Evolutionary conservation across 305 asterid species (phyloP), one percentile per base, ranked within the genome.

Genomic region (Fraxinus ornus): DNA sequence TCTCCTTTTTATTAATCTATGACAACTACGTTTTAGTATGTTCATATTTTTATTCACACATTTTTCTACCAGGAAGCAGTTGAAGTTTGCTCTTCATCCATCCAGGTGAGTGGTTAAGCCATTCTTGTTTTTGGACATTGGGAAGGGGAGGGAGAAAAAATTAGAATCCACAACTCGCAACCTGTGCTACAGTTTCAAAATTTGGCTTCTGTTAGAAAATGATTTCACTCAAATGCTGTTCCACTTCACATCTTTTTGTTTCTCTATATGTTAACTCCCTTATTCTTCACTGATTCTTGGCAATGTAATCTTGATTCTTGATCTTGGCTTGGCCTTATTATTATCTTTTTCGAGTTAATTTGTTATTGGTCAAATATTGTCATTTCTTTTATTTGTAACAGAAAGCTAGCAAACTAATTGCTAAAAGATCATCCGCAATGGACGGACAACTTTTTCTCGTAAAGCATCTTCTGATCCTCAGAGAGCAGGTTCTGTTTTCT

Each of bases 391-490:
- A 79, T 75, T 88, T 64, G 75, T 81, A 85, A 84, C 91, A 97
- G 99, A 97, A 94, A 97, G 98, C 99, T 83, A 93, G 97, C 91
- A 94, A 93, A 86, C 94, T 80, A 79, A 85, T 97, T 77, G 87
- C 88, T 5, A 94, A 91, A 88, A 92, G 88, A 90, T 91, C 98
- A 76, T 92, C 98, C 32, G 28, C 85, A 60, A 97, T 94, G 98
- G 99, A 97, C 78, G 98, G 96, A 12, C 98, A 97, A 80, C 93
- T 94, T 75, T 97, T 97, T 90, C 93, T 97, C 86, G 89, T 94
- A 84, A 97, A 97, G 90, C 94, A 89, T 91, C 95, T 97, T 80
- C 99, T 97, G 30, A 62, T 95, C 88, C 94, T 97, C 73, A 92
- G 98, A 80, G 99, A 97, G 92, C 97, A 93, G 98, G 98, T 95